phyloP scores from a whole-genome alignment of 2,329 filamentous ascomycete genomes.

The Aspergillus sp. region DNA sequence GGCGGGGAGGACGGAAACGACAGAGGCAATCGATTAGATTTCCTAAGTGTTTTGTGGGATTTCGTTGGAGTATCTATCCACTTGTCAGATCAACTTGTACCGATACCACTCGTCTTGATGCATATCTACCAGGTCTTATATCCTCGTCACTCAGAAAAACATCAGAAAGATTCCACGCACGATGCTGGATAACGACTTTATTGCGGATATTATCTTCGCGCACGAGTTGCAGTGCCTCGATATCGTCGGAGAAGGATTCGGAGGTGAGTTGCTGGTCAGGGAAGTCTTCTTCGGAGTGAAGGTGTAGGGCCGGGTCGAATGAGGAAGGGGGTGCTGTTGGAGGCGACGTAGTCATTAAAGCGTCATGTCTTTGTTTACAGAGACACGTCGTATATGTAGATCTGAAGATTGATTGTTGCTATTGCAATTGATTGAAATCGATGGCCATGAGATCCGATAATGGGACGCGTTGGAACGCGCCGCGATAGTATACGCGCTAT shows the following conservation, averaged over 20 bases:
- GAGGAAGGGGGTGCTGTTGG: conserved; percentile 36
- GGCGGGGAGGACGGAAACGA: conserved; percentile 30
- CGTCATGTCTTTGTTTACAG: background rate
- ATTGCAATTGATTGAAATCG: conserved; percentile 4
- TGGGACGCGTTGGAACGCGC: conserved; percentile 21
- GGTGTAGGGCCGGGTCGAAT: conserved; percentile 46
- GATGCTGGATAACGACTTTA: conserved; percentile 37
- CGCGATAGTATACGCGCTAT: conserved; percentile 17
- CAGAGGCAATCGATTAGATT: conserved; percentile 9
- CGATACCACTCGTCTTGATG: background rate
- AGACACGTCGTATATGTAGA: background rate
- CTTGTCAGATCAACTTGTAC: background rate
- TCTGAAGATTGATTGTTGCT: background rate
- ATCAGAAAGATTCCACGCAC: conserved; percentile 37
- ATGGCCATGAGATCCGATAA: conserved; percentile 10
- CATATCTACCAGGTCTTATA: conserved; percentile 25
- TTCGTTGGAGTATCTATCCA: conserved; percentile 34
- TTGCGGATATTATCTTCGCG: conserved; percentile 29
- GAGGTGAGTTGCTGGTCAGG: conserved; percentile 18
- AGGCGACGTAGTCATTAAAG: conserved; percentile 30
- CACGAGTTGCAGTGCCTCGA: conserved; percentile 32
- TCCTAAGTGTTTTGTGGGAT: conserved; percentile 9
- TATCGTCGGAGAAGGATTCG: conserved; percentile 33
- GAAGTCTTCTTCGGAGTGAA: conserved; percentile 38
- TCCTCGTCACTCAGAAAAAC: conserved; percentile 39